Evolutionary conservation across 192 early-diverging fungal genomes (phyloP), one percentile per base, ranked within the genome.

Genomic region (Umbelopsis vinacea): DNA sequence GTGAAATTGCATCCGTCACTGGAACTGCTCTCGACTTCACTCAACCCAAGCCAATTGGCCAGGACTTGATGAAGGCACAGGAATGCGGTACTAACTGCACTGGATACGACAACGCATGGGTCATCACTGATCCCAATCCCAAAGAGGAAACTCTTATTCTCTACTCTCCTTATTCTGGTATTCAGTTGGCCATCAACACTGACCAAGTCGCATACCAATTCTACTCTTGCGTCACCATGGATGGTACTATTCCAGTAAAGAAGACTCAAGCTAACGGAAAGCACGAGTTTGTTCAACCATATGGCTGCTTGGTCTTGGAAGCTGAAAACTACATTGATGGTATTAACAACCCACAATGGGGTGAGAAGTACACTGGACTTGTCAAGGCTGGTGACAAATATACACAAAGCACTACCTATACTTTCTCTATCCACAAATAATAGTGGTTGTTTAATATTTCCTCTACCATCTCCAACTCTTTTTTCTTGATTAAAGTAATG

Each of bases 271-370:
- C 24, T 17, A 68, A 68, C 15, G 67, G 22, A 35, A 46, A 46
- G n/a, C 46, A 68, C 21, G 47, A 68, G 21, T 24, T 68, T 19
- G 67, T 68, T 45, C 23, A 46, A 11, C 67, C 47, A 68, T 68
- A 68, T 48, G 67, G 67, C 4, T 68, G 67, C 26, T 23, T 68
- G 45, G 67, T 68, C 2, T 68, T 68, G 40, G 67, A 68, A 45
- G 67, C 67, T 33, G 67, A 68, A 43, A 68, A 68, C 46, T 68
- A 68, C 45, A 68, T 68, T 68, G 67, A 68, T 33, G 40, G 45
- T 48, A 68, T 68, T 48, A 68, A 68, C 22, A 46, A 68, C 21
- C 57, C 57, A 38, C 40, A 68, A 46, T 68, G 67, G 67, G 46
- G 45, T 68, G 45, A 68, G 0, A 19, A 46, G 22, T 48, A 46